Base-by-base conservation (phyloP, 768 basidiomycete genomes). In the Trametopsis cervina region DNA sequence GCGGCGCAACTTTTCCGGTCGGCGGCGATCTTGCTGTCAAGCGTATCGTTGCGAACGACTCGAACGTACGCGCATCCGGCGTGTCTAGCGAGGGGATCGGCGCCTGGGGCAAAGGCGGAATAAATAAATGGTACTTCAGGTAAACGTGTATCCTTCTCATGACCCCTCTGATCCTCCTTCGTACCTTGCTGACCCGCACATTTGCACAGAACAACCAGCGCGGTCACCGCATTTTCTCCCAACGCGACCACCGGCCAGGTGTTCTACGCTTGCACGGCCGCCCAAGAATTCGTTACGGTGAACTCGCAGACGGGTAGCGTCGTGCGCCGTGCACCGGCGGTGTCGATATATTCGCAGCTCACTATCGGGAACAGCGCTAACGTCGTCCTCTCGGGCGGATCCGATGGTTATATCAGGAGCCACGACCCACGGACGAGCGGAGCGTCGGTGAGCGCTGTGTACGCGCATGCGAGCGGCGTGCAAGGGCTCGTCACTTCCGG, bases 121-220 rank as follows among this genome's bases (percentile, higher is more conserved):
- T 80, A 63, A 91, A 89, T 66, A 88, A 81, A 63, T 92, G 88
- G 88, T 85, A 71, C 58, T 78, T 72, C 63, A 76, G 75, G 88
- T 89, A 58, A 55, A 81, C 63, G 27, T 17, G 35, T 39, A 0
- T 23, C 35, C 49, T 15, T 51, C 70, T 66, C 42, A 37, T 63
- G n/a, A n/a, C n/a, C 65, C 48, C 50, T 57, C 50, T 53, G 18
- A 15, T 26, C 24, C 24, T 62, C 29, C 60, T 60, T 53, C 62
- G 73, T 36, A 60, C 66, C 29, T 69, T 71, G 22, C 74, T 76
- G 53, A 73, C 71, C 18, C 44, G 45, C 18, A 22, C 47, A 26
- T 51, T 44, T n/a, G 10, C 39, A 25, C 39, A 74, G 71, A n/a
- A 54, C 65, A 3, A n/a, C 58, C 15, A 44, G 56, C 20, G 57